Conservation (phyloP, 2,329 filamentous ascomycete genomes). For the Fusarium fujikuroi region DNA sequence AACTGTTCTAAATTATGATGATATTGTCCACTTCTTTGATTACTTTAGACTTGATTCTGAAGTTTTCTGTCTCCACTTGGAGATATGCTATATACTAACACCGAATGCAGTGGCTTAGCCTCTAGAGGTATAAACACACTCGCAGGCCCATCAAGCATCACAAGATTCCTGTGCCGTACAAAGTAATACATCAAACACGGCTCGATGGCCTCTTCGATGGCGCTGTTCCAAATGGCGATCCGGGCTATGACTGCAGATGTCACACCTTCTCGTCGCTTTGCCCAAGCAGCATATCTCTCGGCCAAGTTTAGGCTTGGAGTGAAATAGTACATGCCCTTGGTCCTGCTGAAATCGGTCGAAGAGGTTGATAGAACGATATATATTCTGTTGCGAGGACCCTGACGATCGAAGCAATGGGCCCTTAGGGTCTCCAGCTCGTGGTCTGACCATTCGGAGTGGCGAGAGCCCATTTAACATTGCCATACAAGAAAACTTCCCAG, state of each 20-base stretch:
- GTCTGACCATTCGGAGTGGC: not conserved
- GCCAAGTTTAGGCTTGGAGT: too few relatives aligned
- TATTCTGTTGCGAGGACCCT: too few relatives aligned
- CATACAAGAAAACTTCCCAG: not conserved
- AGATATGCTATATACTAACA: not conserved
- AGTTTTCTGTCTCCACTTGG: rapidly evolving
- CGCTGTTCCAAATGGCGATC: too few relatives aligned
- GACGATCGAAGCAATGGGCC: too few relatives aligned
- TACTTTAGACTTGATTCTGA: not conserved
- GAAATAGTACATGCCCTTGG: too few relatives aligned
- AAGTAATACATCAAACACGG: not conserved
- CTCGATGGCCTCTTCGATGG: not conserved
- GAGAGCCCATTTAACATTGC: not conserved
- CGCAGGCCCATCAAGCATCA: not conserved
- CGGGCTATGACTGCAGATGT: too few relatives aligned
- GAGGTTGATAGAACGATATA: too few relatives aligned
- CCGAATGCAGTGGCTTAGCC: not conserved
- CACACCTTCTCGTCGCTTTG: too few relatives aligned
- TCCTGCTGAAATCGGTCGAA: too few relatives aligned
- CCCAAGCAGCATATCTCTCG: too few relatives aligned
- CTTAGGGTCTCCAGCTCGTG: too few relatives aligned
- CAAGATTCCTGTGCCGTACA: not conserved
- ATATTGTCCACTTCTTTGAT: not conserved
- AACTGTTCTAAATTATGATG: not conserved
- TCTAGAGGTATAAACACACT: not conserved